Percentiles rank a stretch among this genome's conserved stretches.
phyloP scores from a whole-genome alignment of 2,329 filamentous ascomycete genomes.

The Ophiosphaerella herpotricha region DNA sequence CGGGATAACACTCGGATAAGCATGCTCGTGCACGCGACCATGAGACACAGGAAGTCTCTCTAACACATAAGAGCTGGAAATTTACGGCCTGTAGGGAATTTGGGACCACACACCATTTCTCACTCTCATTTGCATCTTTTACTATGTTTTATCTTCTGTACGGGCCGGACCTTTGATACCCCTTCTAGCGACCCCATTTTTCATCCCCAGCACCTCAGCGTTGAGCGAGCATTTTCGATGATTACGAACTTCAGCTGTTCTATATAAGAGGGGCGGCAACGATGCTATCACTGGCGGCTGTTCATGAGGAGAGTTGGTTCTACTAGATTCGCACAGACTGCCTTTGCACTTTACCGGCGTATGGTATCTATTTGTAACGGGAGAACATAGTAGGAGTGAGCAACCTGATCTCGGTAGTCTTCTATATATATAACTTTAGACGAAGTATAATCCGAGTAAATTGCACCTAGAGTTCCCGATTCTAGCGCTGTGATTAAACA shows the following conservation, averaged over 20 bases:
- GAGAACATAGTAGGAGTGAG: too few relatives aligned
- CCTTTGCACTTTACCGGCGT: conserved; percentile 10
- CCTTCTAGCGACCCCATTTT: conserved; percentile 12
- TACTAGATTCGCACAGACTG: conserved; percentile 1
- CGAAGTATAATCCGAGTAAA: too few relatives aligned
- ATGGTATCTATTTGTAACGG: neutral
- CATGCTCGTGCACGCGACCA: conserved; percentile 1
- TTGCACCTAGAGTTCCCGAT: too few relatives aligned
- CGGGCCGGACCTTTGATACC: conserved; percentile 42
- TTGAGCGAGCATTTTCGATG: conserved; percentile 12
- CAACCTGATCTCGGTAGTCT: too few relatives aligned
- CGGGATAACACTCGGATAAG: conserved; percentile 19
- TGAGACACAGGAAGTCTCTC: neutral
- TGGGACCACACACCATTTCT: neutral
- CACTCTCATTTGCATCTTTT: neutral
- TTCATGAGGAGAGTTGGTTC: neutral
- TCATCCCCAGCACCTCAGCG: conserved; percentile 8
- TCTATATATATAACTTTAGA: too few relatives aligned
- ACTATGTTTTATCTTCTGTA: conserved; percentile 9
- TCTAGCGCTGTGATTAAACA: too few relatives aligned
- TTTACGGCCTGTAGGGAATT: neutral
- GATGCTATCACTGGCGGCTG: neutral
- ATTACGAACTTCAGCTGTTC: neutral
- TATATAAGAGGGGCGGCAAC: conserved; percentile 7
- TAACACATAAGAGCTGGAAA: conserved; percentile 3